Base-by-base conservation (phyloP, 1,284 basidiomycete species). In the Microbotryum saponariae region DNA sequence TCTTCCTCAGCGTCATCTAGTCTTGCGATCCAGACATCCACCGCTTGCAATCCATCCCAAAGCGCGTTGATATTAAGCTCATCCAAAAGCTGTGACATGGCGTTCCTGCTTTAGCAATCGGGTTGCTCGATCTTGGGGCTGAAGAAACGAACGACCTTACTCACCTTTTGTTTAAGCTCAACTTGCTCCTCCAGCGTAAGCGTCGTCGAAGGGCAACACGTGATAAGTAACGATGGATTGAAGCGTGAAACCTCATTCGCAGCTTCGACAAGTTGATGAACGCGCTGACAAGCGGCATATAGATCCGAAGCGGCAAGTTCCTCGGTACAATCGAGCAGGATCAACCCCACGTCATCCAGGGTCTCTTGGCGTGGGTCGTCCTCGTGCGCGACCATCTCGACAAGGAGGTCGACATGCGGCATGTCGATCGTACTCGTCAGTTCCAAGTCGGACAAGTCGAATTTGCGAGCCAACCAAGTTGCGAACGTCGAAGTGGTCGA, bases 401-500 rank as follows among this genome's bases (percentile, higher is more conserved):
- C 61, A 8, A 48, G 45, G 46, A 65, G 25, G 4, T 59, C 52
- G 2, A 46, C 63, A 3, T 54, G 25, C 23, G 54, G 27, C 23
- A 52, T 54, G 5, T 56, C 54, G 16, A 52, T n/a, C 9, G 37
- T n/a, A 9, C 21, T 57, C 4, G 14, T n/a, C 29, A 23, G 6
- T 5, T 44, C 27, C 1, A 31, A n/a, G 4, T 54, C 55, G 21
- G 48, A 53, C 18, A 66, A 55, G 21, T 54, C 62, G 14, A 68
- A 61, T 44, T 68, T 68, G 62, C 67, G 66, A 16, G 58, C 50
- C 14, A 68, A 23, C 65, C 65, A 68, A 2, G 51, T 56, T 9
- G 60, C 56, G 49, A 63, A 64, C 0, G 62, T 54, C 18, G 56
- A 52, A 1, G 12, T 9, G 1, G 23, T 29, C 0, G n/a, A 5